Evolutionary conservation across 176 grass and related monocot genomes (phyloP).

Genomic region (Rhynchospora tenuis): DNA sequence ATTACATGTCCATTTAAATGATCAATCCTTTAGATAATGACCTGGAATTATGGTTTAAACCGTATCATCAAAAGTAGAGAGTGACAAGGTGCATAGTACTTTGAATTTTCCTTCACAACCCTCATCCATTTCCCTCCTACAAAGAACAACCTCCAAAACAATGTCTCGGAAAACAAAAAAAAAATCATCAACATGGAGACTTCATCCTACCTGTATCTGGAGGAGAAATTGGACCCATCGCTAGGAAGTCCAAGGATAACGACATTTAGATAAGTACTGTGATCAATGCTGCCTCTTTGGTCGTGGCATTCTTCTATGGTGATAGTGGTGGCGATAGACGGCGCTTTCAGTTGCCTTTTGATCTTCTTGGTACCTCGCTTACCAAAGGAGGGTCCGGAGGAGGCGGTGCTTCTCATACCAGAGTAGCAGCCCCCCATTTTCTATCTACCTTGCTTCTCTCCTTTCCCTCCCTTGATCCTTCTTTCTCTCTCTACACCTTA

Average conservation of each 20-base stretch:
- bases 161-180: neutral
- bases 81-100: neutral
- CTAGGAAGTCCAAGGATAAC: neutral
- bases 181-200: neutral
- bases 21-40: constrained; percentile 15
- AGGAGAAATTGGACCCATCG: neutral
- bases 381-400: neutral
- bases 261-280: constrained; percentile 12
- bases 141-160: neutral
- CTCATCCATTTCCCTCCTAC: neutral
- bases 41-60: constrained; percentile 18
- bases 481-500: neutral
- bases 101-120: neutral
- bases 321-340: neutral
- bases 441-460: neutral
- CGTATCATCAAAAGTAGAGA: constrained; percentile 9
- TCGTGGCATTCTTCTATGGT: neutral
- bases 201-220: constrained; percentile 16
- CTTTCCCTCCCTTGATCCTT: neutral
- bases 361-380: neutral
- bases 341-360: neutral
- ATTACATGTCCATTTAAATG: constrained; percentile 18
- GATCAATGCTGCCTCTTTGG: neutral
- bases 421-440: constrained; percentile 29
- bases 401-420: constrained; percentile 1